Evolutionary conservation across 83 land plant species (phyloP).

Genomic region (Thuja plicata): DNA sequence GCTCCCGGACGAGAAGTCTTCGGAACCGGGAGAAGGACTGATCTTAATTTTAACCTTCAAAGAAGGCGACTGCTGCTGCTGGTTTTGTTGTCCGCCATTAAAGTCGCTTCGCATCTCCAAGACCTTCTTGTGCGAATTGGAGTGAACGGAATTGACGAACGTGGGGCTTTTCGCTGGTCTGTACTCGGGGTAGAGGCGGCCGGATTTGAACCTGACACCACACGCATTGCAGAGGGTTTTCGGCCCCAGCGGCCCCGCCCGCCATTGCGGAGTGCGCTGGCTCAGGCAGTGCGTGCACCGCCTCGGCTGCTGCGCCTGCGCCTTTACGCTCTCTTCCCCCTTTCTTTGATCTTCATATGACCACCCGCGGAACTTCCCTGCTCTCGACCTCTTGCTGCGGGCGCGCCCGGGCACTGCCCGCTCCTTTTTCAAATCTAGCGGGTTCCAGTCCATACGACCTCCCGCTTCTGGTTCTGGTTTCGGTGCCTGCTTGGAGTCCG

Average conservation of each 20-base stretch:
- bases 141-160: slow-evolving; percentile 20
- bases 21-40: not conserved
- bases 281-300: slow-evolving; percentile 22
- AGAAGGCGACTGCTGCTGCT: too few relatives aligned
- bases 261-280: slow-evolving; percentile 32
- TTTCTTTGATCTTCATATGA: not conserved
- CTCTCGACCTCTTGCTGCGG: slow-evolving; percentile 9
- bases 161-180: slow-evolving; percentile 32
- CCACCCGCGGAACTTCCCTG: not conserved
- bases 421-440: not conserved
- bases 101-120: slow-evolving; percentile 27
- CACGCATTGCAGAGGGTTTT: slow-evolving; percentile 34
- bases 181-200: slow-evolving; percentile 31
- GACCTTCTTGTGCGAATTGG: slow-evolving; percentile 37
- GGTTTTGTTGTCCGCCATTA: not conserved
- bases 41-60: not conserved
- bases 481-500: slow-evolving; percentile 1
- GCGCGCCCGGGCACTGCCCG: slow-evolving; percentile 5
- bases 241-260: slow-evolving; percentile 29
- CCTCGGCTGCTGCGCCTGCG: slow-evolving; percentile 20
- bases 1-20: not conserved
- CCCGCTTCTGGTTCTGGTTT: slow-evolving; percentile 1
- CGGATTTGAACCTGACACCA: slow-evolving; percentile 32
- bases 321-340: not conserved
- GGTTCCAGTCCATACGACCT: not conserved